These are phyloP conservation scores for Cystobasidium pallidum DNA, from an alignment of 1,284 basidiomycete species.

Conservation along the genomic window DNA sequence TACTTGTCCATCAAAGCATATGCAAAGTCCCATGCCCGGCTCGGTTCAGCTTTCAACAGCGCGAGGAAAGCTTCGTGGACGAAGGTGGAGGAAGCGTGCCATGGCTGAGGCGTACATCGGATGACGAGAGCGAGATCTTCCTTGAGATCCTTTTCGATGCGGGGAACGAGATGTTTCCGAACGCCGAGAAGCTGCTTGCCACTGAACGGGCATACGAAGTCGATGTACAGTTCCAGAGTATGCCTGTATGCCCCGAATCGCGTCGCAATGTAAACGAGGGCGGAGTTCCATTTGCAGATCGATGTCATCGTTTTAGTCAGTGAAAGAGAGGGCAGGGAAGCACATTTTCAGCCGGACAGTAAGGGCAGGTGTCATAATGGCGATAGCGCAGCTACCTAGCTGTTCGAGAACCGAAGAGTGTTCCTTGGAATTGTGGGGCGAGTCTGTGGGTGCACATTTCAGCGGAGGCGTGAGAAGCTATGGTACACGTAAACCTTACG, in stretches of 20 bases:
- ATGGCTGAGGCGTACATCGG: conserved; percentile 47
- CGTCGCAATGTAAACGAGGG: background rate
- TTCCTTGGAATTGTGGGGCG: conserved; percentile 36
- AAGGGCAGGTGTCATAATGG: no score
- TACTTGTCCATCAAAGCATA: conserved; percentile 55
- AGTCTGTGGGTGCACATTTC: background rate
- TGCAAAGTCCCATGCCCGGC: conserved; percentile 55
- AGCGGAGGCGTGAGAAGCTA: background rate
- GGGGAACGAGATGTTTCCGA: conserved; percentile 54
- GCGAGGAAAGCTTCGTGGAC: conserved; percentile 57
- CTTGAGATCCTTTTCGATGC: conserved; percentile 52
- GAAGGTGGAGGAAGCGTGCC: conserved; percentile 53
- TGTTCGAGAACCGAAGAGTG: conserved; percentile 31
- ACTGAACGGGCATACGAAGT: conserved; percentile 55
- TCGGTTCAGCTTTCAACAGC: conserved; percentile 51
- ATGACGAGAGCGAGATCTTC: conserved; percentile 35
- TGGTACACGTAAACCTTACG: background rate
- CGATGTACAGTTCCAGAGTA: conserved; percentile 43
- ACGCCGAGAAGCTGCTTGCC: conserved; percentile 57
- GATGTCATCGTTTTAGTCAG: no score
- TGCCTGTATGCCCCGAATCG: background rate
- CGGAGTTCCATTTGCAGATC: background rate
- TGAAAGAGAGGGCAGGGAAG: no score
- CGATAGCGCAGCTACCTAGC: conserved; percentile 19
- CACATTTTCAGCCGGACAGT: no score